These are phyloP conservation scores for Primulina huaijiensis DNA, from an alignment of 257 asterid genomes.

Conservation along the genomic window DNA sequence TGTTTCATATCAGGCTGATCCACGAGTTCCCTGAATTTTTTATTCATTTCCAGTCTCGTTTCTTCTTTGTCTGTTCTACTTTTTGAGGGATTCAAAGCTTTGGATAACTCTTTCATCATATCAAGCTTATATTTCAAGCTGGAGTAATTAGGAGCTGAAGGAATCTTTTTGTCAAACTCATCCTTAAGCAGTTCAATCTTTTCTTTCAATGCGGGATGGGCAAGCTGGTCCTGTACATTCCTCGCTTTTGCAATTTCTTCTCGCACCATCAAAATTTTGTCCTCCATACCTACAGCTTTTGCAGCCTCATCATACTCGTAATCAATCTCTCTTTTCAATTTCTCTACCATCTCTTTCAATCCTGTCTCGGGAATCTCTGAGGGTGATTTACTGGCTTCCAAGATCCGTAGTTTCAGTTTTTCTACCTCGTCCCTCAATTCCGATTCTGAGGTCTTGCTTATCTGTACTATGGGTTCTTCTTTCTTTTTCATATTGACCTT, in stretches of 20 bases:
- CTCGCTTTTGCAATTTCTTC: conserved; percentile 62
- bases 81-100: conserved; percentile 35
- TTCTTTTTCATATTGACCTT: conserved; percentile 66
- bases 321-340: conserved; percentile 54
- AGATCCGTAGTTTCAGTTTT: conserved; percentile 50
- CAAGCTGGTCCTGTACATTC: conserved; percentile 43
- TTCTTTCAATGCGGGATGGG: conserved; percentile 46
- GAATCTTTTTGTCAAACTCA: conserved; percentile 54
- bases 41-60: conserved; percentile 47
- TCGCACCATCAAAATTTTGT: conserved; percentile 47
- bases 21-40: conserved; percentile 48
- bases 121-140: conserved; percentile 55
- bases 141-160: conserved; percentile 61
- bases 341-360: conserved; percentile 48
- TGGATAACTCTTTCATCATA: conserved; percentile 52
- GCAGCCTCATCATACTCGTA: conserved; percentile 63
- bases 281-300: conserved; percentile 61
- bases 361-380: conserved; percentile 32
- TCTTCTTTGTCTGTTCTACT: conserved; percentile 36
- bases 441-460: conserved; percentile 40
- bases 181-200: conserved; percentile 52
- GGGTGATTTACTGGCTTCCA: conserved; percentile 46
- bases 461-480: conserved; percentile 47
- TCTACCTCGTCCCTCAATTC: conserved; percentile 63
- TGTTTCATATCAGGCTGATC: conserved; percentile 51